phyloP scores from a whole-genome alignment of 148 eudicot genomes.

The Pharnaceum exiguum region DNA sequence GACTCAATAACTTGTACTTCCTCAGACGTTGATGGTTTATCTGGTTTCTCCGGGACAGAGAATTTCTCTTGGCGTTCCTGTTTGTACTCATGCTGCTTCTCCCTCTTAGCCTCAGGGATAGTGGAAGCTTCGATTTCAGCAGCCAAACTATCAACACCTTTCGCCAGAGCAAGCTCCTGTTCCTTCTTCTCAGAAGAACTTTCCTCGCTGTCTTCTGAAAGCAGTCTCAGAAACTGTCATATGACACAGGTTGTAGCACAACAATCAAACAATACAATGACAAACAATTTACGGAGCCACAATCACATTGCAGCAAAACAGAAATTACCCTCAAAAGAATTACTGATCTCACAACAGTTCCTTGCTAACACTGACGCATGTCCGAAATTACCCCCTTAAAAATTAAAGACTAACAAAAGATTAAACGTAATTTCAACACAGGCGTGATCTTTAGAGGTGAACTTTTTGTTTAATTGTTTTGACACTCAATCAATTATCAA shows the following conservation, averaged over 20 bases:
- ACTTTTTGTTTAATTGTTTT: no score
- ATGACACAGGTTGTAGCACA: slow-evolving; percentile 1
- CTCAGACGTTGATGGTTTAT: slow-evolving; percentile 33
- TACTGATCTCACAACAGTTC: no score
- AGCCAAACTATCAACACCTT: slow-evolving; percentile 63
- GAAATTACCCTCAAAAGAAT: background rate
- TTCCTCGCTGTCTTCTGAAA: slow-evolving; percentile 54
- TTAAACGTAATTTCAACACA: no score
- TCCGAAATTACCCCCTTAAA: no score
- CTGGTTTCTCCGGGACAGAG: slow-evolving; percentile 28
- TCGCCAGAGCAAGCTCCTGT: slow-evolving; percentile 59
- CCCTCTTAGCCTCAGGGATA: slow-evolving; percentile 42
- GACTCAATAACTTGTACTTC: slow-evolving; percentile 28
- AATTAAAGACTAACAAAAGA: no score
- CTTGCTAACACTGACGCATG: no score
- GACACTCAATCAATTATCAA: no score
- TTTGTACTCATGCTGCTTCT: slow-evolving; percentile 52
- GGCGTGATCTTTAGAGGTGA: no score
- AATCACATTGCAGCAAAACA: background rate
- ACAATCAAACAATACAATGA: background rate
- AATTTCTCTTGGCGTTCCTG: slow-evolving; percentile 56
- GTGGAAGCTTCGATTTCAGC: slow-evolving; percentile 47
- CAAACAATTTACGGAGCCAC: no score
- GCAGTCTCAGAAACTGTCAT: slow-evolving; percentile 70
- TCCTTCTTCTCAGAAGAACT: slow-evolving; percentile 48